Base-by-base conservation (phyloP, 2,329 filamentous ascomycete genomes). In the Xylaria sp. region DNA sequence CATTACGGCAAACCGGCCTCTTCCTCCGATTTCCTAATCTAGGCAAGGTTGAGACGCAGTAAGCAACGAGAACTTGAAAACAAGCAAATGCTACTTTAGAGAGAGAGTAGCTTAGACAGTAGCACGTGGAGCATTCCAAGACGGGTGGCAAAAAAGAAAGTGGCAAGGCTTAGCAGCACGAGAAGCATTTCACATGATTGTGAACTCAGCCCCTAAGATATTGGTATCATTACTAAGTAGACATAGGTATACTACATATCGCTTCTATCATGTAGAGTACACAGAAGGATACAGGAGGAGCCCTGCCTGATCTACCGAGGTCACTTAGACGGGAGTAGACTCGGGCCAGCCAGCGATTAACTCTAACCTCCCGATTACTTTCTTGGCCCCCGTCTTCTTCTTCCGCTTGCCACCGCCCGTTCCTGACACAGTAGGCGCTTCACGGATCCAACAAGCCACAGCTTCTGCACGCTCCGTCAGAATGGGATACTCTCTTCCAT, bases 401-500 rank as follows among this genome's bases (percentile, higher is more conserved):
- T 73, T 74, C 43, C 71, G 71, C 60, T 70, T 74, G 46, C 66
- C 65, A 13, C 17, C 65, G 23, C 72, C 70, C 10, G 61, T 62
- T 23, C 70, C 72, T 9, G 72, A 69, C 23, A 69, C 69, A 21
- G 73, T 63, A 5, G 84, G 86, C 0, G 85, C 86, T 60, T 88
- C 82, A 49, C 77, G 77, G 21, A 94, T 84, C 91, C 91, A 95
- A 41, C 85, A 78, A 0, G 87, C 84, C 60, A 94, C 86, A 17
- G 85, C 84, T 48, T 86, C 82, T 0, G 90, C 90, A 21, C 91
- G 83, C 65, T 90, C 88, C 1, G 89, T 91, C 17, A 84, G 81
- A 65, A 91, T 87, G 2, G 86, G 85, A 72, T 90, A 90, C 66
- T 92, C 89, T 69, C 85, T 86, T 0, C 83, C 85, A 62, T 89